phyloP scores from a whole-genome alignment of 345 rosid species.

The Brassica juncea region DNA sequence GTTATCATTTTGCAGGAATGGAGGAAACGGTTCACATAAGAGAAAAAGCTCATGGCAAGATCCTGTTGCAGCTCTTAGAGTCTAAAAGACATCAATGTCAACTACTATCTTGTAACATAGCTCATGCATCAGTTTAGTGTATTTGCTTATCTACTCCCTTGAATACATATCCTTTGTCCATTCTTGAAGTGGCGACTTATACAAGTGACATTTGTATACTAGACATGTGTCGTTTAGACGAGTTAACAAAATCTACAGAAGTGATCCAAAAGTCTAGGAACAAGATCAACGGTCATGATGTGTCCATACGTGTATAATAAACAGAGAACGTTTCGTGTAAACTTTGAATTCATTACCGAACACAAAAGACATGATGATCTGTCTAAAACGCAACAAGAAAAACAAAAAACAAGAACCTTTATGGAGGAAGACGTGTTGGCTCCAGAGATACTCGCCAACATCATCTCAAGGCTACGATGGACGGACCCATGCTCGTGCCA shows the following conservation, averaged over 20 bases:
- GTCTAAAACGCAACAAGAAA: neutral
- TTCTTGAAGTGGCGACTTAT: conserved; percentile 15
- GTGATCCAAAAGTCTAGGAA: conserved; percentile 33
- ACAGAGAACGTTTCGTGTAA: neutral
- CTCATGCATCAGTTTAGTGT: conserved; percentile 13
- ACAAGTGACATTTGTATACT: conserved; percentile 13
- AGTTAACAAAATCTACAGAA: neutral
- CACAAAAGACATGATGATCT: neutral
- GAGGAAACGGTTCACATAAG: conserved; percentile 64
- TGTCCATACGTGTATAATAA: conserved; percentile 18
- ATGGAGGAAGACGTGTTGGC: conserved; percentile 44
- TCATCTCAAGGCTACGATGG: conserved; percentile 71
- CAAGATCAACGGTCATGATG: conserved; percentile 1
- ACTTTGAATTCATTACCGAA: conserved; percentile 7
- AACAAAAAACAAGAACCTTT: neutral
- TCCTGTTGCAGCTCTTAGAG: conserved; percentile 74
- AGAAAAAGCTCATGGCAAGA: conserved; percentile 97
- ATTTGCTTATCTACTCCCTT: conserved; percentile 3
- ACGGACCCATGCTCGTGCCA: no score
- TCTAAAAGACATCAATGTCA: conserved; percentile 28
- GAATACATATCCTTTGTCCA: conserved; percentile 24
- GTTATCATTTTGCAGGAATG: conserved; percentile 54
- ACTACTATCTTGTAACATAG: conserved; percentile 22
- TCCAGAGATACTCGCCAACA: conserved; percentile 64
- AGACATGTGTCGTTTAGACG: conserved; percentile 19